phyloP scores from a whole-genome alignment of 768 basidiomycete species.

The Porpolomopsis calyptriformis region DNA sequence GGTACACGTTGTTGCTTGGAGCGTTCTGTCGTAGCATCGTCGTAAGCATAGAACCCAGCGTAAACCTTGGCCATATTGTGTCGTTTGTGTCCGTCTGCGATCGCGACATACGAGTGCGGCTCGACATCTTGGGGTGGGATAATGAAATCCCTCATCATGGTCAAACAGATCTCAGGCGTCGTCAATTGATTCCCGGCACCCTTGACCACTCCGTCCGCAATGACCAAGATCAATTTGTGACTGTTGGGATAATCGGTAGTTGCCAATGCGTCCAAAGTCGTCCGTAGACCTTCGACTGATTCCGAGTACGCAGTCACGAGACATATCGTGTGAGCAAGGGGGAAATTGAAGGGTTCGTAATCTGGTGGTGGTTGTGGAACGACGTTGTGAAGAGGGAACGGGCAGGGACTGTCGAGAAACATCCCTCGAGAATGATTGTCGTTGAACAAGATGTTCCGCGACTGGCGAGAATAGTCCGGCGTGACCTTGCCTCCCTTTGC shows the following conservation, averaged over 20 bases:
- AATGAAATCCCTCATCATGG: constrained; percentile 96
- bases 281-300: constrained; percentile 89
- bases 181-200: constrained; percentile 82
- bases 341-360: constrained; percentile 93
- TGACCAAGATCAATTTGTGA: constrained; percentile 91
- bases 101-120: constrained; percentile 92
- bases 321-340: constrained; percentile 86
- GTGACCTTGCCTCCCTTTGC: constrained; percentile 44
- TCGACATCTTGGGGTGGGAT: constrained; percentile 76
- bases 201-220: constrained; percentile 97
- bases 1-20: constrained; percentile 96
- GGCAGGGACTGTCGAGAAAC: constrained; percentile 66
- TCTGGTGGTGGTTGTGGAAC: constrained; percentile 88
- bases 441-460: constrained; percentile 76
- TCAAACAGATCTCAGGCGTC: constrained; percentile 87
- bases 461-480: constrained; percentile 68
- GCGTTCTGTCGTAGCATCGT: constrained; percentile 76
- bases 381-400: constrained; percentile 85
- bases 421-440: constrained; percentile 35
- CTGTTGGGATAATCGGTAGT: constrained; percentile 98
- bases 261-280: constrained; percentile 95
- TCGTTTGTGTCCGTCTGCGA: constrained; percentile 98
- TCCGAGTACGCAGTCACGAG: constrained; percentile 98
- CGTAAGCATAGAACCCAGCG: constrained; percentile 95
- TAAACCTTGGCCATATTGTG: constrained; percentile 99